Conservation (phyloP, 768 basidiomycete species). For the Gautieria morchelliformis region DNA sequence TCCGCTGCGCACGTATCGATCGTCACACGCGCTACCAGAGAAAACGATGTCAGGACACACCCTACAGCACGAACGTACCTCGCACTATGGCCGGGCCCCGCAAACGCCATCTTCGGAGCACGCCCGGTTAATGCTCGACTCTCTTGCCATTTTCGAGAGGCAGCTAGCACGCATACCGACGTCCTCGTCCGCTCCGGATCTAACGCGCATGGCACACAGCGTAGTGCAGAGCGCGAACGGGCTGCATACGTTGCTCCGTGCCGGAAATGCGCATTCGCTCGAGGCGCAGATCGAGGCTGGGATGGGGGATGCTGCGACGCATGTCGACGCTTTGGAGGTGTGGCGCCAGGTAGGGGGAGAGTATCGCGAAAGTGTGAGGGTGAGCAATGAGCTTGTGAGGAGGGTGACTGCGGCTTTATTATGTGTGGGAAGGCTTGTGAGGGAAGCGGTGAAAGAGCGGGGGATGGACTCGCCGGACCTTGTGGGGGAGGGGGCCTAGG, state of each 20-base stretch:
- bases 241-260: constrained; percentile 51
- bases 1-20: constrained; percentile 31
- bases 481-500: constrained; percentile 40
- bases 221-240: constrained; percentile 59
- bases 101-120: constrained; percentile 38
- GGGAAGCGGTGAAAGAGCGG: constrained; percentile 42
- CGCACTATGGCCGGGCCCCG: background rate
- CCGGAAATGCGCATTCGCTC: constrained; percentile 47
- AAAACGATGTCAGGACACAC: background rate
- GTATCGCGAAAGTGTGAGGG: constrained; percentile 58
- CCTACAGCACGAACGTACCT: background rate
- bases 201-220: constrained; percentile 50
- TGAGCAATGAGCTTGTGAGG: constrained; percentile 72
- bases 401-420: constrained; percentile 67
- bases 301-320: constrained; percentile 38
- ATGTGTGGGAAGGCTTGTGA: constrained; percentile 61
- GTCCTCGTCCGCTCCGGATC: constrained; percentile 35
- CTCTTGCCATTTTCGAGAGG: constrained; percentile 59
- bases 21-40: constrained; percentile 26
- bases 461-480: constrained; percentile 2
- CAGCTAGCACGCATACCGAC: constrained; percentile 44
- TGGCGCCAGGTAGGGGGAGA: constrained; percentile 67
- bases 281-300: constrained; percentile 72
- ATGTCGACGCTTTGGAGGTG: constrained; percentile 39
- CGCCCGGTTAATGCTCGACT: constrained; percentile 56